A percentile compares a stretch with the other conserved stretches of the same genome.
phyloP scores from a whole-genome alignment of 306 rosid species.

The Begonia peltatifolia region DNA sequence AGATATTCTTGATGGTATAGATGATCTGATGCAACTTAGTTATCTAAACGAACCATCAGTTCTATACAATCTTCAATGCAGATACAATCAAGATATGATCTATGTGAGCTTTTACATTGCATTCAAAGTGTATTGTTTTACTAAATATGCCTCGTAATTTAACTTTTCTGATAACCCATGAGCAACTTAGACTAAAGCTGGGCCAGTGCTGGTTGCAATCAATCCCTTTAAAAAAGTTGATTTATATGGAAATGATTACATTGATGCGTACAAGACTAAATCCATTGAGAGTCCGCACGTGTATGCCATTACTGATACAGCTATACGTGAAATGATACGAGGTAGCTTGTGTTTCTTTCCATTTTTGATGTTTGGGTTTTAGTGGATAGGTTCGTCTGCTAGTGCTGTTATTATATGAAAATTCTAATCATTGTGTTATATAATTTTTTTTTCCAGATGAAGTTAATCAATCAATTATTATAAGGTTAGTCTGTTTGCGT shows the following conservation, averaged over 20 bases:
- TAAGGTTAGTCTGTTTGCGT: slow-evolving; percentile 35
- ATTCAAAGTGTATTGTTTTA: slow-evolving; percentile 1
- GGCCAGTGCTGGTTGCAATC: slow-evolving; percentile 91
- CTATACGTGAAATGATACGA: slow-evolving; percentile 85
- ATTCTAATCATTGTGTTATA: slow-evolving; percentile 12
- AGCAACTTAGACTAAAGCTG: slow-evolving; percentile 80
- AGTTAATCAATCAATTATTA: slow-evolving; percentile 91
- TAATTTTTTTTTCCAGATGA: slow-evolving; percentile 54
- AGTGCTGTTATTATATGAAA: slow-evolving; percentile 8
- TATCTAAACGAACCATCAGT: slow-evolving; percentile 93
- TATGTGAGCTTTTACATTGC: slow-evolving; percentile 44
- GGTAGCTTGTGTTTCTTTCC: slow-evolving; percentile 28
- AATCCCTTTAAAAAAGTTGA: slow-evolving; percentile 93
- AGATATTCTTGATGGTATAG: slow-evolving; percentile 93
- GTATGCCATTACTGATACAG: slow-evolving; percentile 90
- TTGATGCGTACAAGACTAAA: slow-evolving; percentile 73
- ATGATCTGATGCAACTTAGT: slow-evolving; percentile 99
- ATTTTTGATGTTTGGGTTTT: background rate
- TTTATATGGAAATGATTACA: slow-evolving; percentile 66
- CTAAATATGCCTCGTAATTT: background rate
- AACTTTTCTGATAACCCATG: slow-evolving; percentile 13
- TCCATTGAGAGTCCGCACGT: slow-evolving; percentile 76
- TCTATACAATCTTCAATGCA: slow-evolving; percentile 69
- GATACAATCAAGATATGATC: slow-evolving; percentile 83
- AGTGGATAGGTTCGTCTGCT: background rate